A percentile compares a stretch with the other conserved stretches of the same genome.
These are phyloP conservation scores for Citrus australasica DNA, from an alignment of 345 rosid genomes.

Conservation along the genomic window DNA sequence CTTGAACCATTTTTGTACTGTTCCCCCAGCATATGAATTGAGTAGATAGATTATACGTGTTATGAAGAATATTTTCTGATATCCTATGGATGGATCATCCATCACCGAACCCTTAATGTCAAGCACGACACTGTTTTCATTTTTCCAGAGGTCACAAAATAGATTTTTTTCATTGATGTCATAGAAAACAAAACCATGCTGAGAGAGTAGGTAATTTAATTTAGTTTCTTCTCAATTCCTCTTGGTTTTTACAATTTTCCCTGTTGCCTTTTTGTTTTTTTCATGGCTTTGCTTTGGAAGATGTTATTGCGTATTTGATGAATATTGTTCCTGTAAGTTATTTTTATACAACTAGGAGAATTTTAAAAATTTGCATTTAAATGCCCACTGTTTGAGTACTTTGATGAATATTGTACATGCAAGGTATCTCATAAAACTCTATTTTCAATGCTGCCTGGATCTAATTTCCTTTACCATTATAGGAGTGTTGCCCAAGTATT, in stretches of 20 bases:
- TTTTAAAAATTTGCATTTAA: not conserved
- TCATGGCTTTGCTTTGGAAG: not conserved
- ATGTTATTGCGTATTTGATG: not conserved
- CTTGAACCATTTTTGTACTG: not conserved
- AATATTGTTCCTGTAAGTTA: not conserved
- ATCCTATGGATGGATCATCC: not conserved
- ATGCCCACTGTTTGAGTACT: not conserved
- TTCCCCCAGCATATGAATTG: not conserved
- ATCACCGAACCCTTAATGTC: not conserved
- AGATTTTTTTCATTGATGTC: not conserved
- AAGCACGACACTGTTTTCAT: not conserved
- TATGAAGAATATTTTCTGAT: not conserved
- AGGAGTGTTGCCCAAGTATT: slow-evolving; percentile 78
- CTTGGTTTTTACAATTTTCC: not conserved
- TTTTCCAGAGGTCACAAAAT: not conserved
- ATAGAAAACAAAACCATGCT: not conserved
- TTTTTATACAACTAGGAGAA: not conserved
- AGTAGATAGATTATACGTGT: not conserved
- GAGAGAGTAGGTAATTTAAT: not conserved
- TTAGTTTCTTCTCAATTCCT: not conserved
- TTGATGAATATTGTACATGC: not conserved
- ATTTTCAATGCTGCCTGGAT: not conserved
- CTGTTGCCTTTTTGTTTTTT: not conserved
- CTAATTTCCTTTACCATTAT: slow-evolving; percentile 10
- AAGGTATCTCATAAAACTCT: not conserved